Evolutionary conservation across 2,329 filamentous ascomycete genomes (phyloP), one percentile per base, ranked within the genome.

Genomic region (Fusarium sambucinum): DNA sequence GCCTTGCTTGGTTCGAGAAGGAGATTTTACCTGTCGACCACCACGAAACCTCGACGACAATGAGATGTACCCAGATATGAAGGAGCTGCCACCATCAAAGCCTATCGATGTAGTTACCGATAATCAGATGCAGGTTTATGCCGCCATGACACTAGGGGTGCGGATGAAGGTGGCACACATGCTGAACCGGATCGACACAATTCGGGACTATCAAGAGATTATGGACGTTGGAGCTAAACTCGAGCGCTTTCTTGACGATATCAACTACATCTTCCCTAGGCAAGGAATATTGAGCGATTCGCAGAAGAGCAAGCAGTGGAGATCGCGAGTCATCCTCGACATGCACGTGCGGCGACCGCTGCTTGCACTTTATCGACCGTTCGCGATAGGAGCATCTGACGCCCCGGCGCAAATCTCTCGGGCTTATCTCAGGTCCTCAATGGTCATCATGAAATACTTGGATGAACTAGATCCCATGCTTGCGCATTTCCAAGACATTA

Each of bases 311-410:
- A 83, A 82, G 67, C 80, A 83, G 66, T 87, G 85, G 85, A 76
- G 84, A 52, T 82, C 80, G 48, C 79, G 83, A 9, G 82, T 84
- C 4, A 77, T 85, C 23, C 78, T 87, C 33, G 85, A 87, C 72
- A 85, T 86, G 80, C 84, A 86, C 59, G 81, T 85, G 11, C 82
- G 85, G 10, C 80, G 84, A 4, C 83, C 85, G 2, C 73, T 87
- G 44, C 72, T 87, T 19, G 82, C 83, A 2, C 77, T 88, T 7
- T 87, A 87, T 73, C 80, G 85, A 2, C 85, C 85, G 4, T 84
- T 87, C 69, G 85, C 84, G 6, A 77, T 87, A 63, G 83, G 84
- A n/a, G 79, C 82, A 5, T 74, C 80, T 8, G 83, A 85, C 54
- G 82, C 81, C 4, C 85, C 85, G 13, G 77, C 80, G 8, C 84